phyloP scores from a whole-genome alignment of 306 rosid species.

The Betula pendula region DNA sequence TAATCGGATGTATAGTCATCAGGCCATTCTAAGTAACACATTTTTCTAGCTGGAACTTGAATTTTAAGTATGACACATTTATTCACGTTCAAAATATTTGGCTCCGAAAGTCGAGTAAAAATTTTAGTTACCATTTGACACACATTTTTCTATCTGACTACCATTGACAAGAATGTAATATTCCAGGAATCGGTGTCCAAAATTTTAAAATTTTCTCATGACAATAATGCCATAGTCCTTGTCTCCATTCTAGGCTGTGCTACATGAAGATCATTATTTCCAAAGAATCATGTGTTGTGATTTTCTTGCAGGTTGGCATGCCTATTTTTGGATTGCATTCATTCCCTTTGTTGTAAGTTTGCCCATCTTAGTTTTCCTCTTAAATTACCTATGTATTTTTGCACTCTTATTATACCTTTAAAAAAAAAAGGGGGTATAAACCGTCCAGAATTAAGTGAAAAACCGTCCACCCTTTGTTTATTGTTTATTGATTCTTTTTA shows the following conservation, averaged over 20 bases:
- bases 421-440: no score
- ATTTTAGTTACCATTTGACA: no score
- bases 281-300: not conserved
- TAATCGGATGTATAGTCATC: not conserved
- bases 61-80: no score
- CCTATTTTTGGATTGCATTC: conserved; percentile 40
- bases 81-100: no score
- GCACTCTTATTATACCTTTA: no score
- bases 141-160: not conserved
- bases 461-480: no score
- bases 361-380: not conserved
- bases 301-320: conserved; percentile 33
- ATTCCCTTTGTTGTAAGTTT: conserved; percentile 33
- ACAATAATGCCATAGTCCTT: not conserved
- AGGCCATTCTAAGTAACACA: not conserved
- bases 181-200: not conserved
- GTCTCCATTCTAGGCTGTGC: not conserved
- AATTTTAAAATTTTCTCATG: not conserved
- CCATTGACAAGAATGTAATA: not conserved
- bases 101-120: no score
- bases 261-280: not conserved
- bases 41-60: not conserved
- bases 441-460: no score
- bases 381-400: not conserved
- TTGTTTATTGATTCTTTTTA: not conserved